A percentile compares a stretch with the other conserved stretches of the same genome.
These are phyloP conservation scores for Adansonia grandidieri DNA, from an alignment of 441 rosid species.

Conservation along the genomic window DNA sequence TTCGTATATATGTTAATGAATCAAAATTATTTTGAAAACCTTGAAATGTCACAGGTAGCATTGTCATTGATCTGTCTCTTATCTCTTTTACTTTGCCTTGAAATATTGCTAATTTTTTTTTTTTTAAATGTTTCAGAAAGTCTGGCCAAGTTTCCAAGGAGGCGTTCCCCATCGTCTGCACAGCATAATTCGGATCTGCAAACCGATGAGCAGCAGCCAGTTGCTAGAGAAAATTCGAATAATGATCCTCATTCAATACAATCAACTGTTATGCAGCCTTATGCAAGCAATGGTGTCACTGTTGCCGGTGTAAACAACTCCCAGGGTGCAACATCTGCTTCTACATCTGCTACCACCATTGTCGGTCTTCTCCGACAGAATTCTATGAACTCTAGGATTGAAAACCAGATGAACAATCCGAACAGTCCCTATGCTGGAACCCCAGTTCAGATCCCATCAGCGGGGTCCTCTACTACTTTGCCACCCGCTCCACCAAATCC, in stretches of 20 bases:
- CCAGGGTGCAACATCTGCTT: slow-evolving; percentile 26
- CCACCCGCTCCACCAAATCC: slow-evolving; percentile 39
- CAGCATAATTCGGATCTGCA: slow-evolving; percentile 24
- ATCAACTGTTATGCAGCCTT: slow-evolving; percentile 35
- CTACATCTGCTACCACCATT: slow-evolving; percentile 40
- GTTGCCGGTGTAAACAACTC: slow-evolving; percentile 34
- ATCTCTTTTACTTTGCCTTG: neutral
- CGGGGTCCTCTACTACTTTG: slow-evolving; percentile 41
- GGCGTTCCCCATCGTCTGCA: slow-evolving; percentile 28
- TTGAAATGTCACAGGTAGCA: neutral
- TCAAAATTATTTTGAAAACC: slow-evolving; percentile 1
- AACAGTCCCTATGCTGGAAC: slow-evolving; percentile 40
- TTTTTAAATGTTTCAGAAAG: slow-evolving; percentile 35
- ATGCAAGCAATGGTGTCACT: slow-evolving; percentile 29
- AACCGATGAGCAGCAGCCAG: slow-evolving; percentile 33
- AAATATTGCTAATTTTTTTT: neutral
- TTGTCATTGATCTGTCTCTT: neutral
- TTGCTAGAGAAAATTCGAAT: slow-evolving; percentile 27
- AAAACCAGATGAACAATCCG: slow-evolving; percentile 34
- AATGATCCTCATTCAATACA: slow-evolving; percentile 35
- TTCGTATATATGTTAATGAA: neutral
- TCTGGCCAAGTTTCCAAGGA: slow-evolving; percentile 42
- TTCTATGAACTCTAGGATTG: slow-evolving; percentile 46
- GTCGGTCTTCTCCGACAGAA: slow-evolving; percentile 42
- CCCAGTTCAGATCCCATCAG: slow-evolving; percentile 44